Base-by-base conservation (phyloP, 441 rosid genomes). In the Aquilaria agallochum region DNA sequence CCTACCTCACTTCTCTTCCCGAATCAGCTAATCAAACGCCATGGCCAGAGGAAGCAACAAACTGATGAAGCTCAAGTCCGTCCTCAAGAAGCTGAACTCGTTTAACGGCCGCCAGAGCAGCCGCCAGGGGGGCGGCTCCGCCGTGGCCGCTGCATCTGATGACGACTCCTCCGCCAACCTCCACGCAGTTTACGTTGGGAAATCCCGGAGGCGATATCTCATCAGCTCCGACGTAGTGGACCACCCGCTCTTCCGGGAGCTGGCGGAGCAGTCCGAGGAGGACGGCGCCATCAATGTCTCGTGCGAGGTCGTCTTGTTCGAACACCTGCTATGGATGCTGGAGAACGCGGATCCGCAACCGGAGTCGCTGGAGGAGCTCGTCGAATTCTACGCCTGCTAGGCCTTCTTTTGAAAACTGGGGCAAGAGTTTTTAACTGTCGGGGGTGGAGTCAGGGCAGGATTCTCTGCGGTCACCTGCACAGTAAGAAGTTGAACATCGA, bases 301-400 rank as follows among this genome's bases (percentile, higher is more conserved):
- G 5, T 88, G 97, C 44, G 97, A 91, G 75, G 97, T 91, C 45
- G 97, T 91, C 9, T 54, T 90, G 88, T 90, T 90, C 74, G 97
- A 90, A 68, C 97, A 90, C 78, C 71, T 88, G 78, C 94, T 91
- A 20, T 91, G 96, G 97, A 91, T 91, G 97, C 72, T 91, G 11
- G 92, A 88, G 47, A 88, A 85, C 50, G 90, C 86, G 0, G 92
- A 82, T 61, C 76, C 88, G 7, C 84, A 79, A 9, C 83, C 87
- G 0, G 94, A 86, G 70, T 84, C 96, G 0, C 48, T 86, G 51
- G 81, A 84, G 33, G 96, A 91, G 70, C 84, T 91, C 8, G 92
- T 79, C 36, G 85, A 86, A 69, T 91, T 84, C 76, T 91, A 91
- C 73, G 83, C 86, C 11, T 91, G 89, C 54, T 90, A 74, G 80